Base-by-base conservation (phyloP, 192 early-diverging fungal species). In the Coemansia sp. region DNA sequence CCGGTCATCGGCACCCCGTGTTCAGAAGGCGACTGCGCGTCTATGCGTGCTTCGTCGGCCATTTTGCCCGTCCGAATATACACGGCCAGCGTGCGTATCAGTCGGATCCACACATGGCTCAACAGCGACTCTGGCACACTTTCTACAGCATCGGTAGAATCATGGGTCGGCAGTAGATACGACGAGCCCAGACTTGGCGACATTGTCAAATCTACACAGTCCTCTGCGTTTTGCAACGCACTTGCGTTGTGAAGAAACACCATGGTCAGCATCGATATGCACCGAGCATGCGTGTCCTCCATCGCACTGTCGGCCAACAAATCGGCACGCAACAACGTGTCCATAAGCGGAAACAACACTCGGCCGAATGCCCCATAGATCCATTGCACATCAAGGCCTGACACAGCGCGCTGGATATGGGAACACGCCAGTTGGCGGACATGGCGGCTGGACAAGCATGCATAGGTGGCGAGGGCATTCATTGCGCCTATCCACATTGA, bases 321-420 rank as follows among this genome's bases (percentile, higher is more conserved):
- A 59, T 92, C 93, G 0, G 89, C 87, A 16, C 90, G 85, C 68
- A 93, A 78, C 14, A 98, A 69, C 73, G 92, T 87, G 50, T 94
- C 91, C 55, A 98, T 83, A 48, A 96, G 66, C 31, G 93, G 94
- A 75, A 98, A 93, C 57, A 98, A 64, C 14, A 96, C 91, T 27
- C 89, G 88, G 65, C 92, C 90, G 77, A 98, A 93, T 4, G 86
- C 85, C 6, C 59, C 87, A 74, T 43, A 85, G 73, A 85, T 86
- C 91, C 62, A 81, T 79, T 67, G 12, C 55, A 61, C 55, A 68
- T 52, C 56, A 64, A 88, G 74, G 21, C 87, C 77, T 0, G 92
- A 74, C 17, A 95, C 68, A 0, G 88, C 85, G 14, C 92, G 83
- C 74, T 97, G 93, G n/a, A 97, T 76, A 45, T 87, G 86, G 0